Evolutionary conservation across 352 stramenopile species (phyloP).

Genomic region (Phytophthora pini): DNA sequence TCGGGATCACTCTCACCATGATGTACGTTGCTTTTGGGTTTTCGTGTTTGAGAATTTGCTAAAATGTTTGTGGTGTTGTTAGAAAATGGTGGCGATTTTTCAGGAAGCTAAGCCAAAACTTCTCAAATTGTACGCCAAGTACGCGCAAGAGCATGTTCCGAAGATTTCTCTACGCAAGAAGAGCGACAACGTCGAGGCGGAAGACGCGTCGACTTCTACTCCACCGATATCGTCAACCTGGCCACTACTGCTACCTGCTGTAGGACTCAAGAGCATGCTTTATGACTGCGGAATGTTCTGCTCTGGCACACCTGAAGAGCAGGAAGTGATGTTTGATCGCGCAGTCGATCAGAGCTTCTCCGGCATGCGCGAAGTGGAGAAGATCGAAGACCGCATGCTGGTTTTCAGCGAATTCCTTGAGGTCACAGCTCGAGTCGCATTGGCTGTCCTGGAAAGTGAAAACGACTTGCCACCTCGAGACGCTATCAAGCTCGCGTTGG

Average conservation of each 20-base stretch:
- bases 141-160: slow-evolving; percentile 48
- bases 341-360: slow-evolving; percentile 73
- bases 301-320: slow-evolving; percentile 54
- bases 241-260: slow-evolving; percentile 53
- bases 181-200: slow-evolving; percentile 19
- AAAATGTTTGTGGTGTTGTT: slow-evolving; percentile 3
- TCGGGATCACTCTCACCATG: slow-evolving; percentile 76
- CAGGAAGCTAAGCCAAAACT: slow-evolving; percentile 82
- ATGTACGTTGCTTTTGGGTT: slow-evolving; percentile 42
- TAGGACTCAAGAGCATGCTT: slow-evolving; percentile 66
- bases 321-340: slow-evolving; percentile 65
- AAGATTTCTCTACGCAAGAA: slow-evolving; percentile 17
- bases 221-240: slow-evolving; percentile 41
- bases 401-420: slow-evolving; percentile 85
- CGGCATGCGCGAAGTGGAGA: slow-evolving; percentile 44
- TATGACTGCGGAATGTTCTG: slow-evolving; percentile 86
- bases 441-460: slow-evolving; percentile 60
- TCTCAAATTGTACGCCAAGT: slow-evolving; percentile 73
- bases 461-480: slow-evolving; percentile 66
- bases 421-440: slow-evolving; percentile 65
- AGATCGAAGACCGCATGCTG: slow-evolving; percentile 48
- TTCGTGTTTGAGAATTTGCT: not conserved
- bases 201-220: slow-evolving; percentile 13
- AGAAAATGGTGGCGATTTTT: slow-evolving; percentile 75
- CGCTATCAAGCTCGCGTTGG: slow-evolving; percentile 78